Conservation (phyloP, 2,329 filamentous ascomycete genomes). For the Ceratocystis variospora region DNA sequence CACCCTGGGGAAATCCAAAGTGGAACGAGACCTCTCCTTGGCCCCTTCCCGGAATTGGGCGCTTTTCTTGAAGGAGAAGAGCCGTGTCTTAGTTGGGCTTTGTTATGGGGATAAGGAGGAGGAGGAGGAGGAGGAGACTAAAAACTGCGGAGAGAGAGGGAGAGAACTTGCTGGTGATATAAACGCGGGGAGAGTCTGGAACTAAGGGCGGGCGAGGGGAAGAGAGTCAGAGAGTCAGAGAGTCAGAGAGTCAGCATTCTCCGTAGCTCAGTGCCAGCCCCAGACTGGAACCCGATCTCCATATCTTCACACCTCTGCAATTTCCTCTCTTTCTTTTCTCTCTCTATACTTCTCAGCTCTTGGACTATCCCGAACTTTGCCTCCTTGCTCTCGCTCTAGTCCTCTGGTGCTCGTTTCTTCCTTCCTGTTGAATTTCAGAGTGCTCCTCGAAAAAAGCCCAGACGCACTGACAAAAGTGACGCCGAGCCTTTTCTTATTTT, state of each 20-base stretch:
- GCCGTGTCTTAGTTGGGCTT: background rate
- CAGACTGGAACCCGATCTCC: background rate
- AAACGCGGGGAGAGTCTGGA: background rate
- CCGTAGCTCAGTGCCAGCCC: background rate
- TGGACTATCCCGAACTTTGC: background rate
- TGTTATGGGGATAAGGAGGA: slow-evolving; percentile 2
- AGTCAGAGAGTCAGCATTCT: background rate
- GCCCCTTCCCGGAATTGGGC: background rate
- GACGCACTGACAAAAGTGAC: background rate
- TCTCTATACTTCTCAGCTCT: background rate
- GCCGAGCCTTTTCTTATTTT: background rate
- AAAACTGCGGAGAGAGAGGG: background rate
- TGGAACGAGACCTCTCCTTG: background rate
- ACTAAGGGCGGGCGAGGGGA: background rate
- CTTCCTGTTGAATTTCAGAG: background rate
- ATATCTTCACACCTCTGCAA: background rate
- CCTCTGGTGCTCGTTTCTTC: background rate
- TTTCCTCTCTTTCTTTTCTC: background rate
- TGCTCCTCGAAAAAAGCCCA: background rate
- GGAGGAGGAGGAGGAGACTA: background rate
- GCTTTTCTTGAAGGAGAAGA: background rate
- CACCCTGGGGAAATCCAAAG: background rate
- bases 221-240: background rate
- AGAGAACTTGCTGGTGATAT: background rate
- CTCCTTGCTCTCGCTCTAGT: background rate